Evolutionary conservation across 2,329 filamentous ascomycete genomes (phyloP), one percentile per base, ranked within the genome.

Genomic region (Triangularia verruculosa): DNA sequence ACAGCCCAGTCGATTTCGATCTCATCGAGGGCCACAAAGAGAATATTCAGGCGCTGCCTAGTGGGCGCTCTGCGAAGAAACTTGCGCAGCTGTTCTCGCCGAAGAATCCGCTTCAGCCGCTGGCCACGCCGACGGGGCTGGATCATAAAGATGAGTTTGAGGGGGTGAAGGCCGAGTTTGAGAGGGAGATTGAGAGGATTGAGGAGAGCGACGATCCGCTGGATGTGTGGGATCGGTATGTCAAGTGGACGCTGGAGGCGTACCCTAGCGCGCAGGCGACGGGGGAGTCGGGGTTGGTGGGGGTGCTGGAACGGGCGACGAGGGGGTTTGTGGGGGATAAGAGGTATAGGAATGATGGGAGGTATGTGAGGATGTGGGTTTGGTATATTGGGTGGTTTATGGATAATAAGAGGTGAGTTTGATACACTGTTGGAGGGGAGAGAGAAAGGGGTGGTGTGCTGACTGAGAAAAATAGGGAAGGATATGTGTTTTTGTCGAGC

Each of bases 1-100:
- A 78, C 65, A 85, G 89, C 69, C 76, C 86, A 43, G 86, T 89
- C 74, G 80, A 87, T 79, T 98, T 99, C 79, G 91, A 96, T 72
- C 86, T 97, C 67, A 97, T 99, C 78, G 95, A 99, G 79, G 87
- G 86, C 55, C 93, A 97, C 72, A 99, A 99, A 79, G 95, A 99
- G 79, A 99, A 99, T 78, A 97, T 99, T 62, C 93, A 97, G 77
- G 89, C 93, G 22, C 84, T 99, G 12, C 93, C 94, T 15, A 90
- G 92, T 67, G 95, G 85, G 22, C 82, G 95, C 68, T 98, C 94
- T 47, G 95, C 94, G 54, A 91, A 89, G 79, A 93, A 95, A 61
- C 88, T 99, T 59, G 93, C 89, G 28, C 86, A 93, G 61, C 86
- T 92, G 30, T 93, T 92, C 83, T 89, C 93, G 66, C 82, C 91